Evolutionary conservation across 2,329 filamentous ascomycete species (phyloP).

Genomic region (Davidsoniella virescens): DNA sequence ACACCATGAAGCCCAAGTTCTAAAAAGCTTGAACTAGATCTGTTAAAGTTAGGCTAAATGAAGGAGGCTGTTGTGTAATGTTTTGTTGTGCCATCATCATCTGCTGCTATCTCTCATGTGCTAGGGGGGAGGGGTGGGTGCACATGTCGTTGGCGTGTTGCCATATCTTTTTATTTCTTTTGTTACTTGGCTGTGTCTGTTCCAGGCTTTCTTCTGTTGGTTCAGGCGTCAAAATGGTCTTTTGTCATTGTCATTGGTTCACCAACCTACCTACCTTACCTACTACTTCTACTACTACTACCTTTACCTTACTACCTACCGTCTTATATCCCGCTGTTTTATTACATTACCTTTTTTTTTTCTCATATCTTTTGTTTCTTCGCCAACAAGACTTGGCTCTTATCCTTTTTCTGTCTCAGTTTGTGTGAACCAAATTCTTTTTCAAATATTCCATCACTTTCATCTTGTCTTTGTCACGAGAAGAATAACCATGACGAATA

Average conservation of each 20-base stretch:
- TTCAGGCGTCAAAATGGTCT: conserved; percentile 10
- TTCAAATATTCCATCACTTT: no score
- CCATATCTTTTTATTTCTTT: conserved; percentile 11
- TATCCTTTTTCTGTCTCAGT: neutral
- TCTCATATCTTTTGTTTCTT: conserved; percentile 4
- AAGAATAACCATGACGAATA: no score
- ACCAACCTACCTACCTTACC: conserved; percentile 2
- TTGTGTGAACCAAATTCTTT: conserved; percentile 2
- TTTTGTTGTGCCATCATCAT: conserved; percentile 11
- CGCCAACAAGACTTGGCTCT: neutral
- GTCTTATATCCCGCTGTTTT: conserved; percentile 12
- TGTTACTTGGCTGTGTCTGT: conserved; percentile 8
- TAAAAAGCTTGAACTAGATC: conserved; percentile 20
- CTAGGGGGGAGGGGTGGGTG: neutral
- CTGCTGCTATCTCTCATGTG: conserved; percentile 9
- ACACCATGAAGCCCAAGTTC: conserved; percentile 75
- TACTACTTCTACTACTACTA: no score
- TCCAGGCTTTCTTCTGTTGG: neutral
- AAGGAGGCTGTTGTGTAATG: conserved; percentile 11
- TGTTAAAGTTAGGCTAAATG: conserved; percentile 11
- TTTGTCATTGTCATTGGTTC: conserved; percentile 6
- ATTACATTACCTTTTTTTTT: conserved; percentile 9
- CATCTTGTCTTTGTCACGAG: no score
- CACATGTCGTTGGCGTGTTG: neutral
- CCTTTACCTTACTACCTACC: conserved; percentile 1